Evolutionary conservation across 306 rosid species (phyloP), one percentile per base, ranked within the genome.

Genomic region (Trifolium dubium): DNA sequence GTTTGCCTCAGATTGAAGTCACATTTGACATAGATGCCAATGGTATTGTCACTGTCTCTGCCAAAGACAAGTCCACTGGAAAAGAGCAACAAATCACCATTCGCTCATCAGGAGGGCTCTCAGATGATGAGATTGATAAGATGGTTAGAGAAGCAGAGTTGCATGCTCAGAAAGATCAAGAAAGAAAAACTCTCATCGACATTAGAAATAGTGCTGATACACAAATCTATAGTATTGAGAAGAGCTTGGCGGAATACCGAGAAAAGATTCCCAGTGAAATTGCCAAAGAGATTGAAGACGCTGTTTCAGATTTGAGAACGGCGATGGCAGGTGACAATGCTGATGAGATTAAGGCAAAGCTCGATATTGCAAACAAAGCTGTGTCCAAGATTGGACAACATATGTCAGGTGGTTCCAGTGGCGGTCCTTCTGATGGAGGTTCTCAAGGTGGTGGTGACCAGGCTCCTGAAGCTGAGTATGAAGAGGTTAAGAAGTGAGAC

Each of bases 11-110:
- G 79, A 91, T 93, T 37, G 97, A 90, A 78, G 98, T 93, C 14
- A 88, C 98, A 0, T 93, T 93, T 28, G 98, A 93, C 84, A 93
- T 93, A 58, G 98, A 93, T 60, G 98, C 98, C 80, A 93, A 93
- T 11, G 98, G 98, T 3, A 93, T 93, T 34, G 98, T 93, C n/a
- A 93, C 93, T 1, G 98, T 93, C 44, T 93, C 98, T 73, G 98
- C 98, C n/a, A 93, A 91, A 79, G 98, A 93, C 87, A 93, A 93
- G 84, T 74, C 98, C 75, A 93, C 98, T 9, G 82, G 83, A 2
- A 93, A 93, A 86, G 98, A 93, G 44, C 98, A 93, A 59, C 97
- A 93, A 74, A 89, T 93, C 61, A 93, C 98, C 46, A 93, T 93
- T 39, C 88, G 96, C 4, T 93, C 98, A 3, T 90, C 97, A 13